Evolutionary conservation across 371 early-diverging fungal genomes (phyloP).

Genomic region (Fennellomyces sp.): DNA sequence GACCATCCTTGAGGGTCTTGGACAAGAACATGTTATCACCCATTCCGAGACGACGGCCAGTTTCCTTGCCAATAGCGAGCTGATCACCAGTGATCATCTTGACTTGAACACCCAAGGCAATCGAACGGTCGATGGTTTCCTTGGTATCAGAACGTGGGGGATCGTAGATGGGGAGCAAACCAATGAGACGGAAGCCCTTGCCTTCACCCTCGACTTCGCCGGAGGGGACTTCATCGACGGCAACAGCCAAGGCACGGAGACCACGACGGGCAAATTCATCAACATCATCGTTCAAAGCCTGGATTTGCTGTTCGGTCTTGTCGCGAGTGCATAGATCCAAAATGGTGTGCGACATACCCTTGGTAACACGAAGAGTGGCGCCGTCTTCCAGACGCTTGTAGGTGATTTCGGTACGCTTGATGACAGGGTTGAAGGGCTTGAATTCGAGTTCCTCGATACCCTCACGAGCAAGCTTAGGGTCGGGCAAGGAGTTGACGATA

Average conservation of each 20-base stretch:
- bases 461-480: constrained; percentile 55
- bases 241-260: constrained; percentile 79
- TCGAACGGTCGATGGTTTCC: constrained; percentile 80
- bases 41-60: constrained; percentile 72
- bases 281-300: constrained; percentile 57
- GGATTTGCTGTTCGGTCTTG: constrained; percentile 54
- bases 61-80: constrained; percentile 83
- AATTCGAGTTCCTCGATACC: constrained; percentile 69
- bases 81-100: constrained; percentile 95
- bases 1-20: constrained; percentile 70
- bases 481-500: constrained; percentile 61
- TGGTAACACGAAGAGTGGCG: constrained; percentile 61
- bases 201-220: constrained; percentile 58
- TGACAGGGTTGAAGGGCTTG: constrained; percentile 82
- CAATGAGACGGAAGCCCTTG: constrained; percentile 60
- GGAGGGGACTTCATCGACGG: constrained; percentile 59
- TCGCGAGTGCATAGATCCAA: constrained; percentile 66
- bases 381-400: constrained; percentile 61
- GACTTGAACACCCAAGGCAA: constrained; percentile 83
- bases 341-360: constrained; percentile 72
- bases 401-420: constrained; percentile 82
- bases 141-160: constrained; percentile 82
- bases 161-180: constrained; percentile 80
- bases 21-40: constrained; percentile 69
- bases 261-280: constrained; percentile 74